Base-by-base conservation (phyloP, 495 filamentous ascomycete species). In the Podospora anserina region DNA sequence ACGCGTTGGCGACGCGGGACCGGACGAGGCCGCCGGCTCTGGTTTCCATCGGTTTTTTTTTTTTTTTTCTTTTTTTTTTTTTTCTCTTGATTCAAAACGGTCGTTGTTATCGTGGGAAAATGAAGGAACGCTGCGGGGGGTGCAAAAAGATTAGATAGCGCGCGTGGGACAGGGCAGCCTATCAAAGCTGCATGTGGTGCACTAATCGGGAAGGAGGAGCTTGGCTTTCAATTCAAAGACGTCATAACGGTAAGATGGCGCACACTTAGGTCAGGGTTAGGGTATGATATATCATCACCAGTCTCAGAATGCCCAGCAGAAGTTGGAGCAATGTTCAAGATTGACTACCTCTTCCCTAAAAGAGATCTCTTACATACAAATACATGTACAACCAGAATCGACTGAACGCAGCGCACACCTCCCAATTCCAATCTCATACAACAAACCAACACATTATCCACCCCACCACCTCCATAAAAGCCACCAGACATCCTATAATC, bases 1-100 rank as follows among this genome's bases (percentile, higher is more conserved):
- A 83, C 26, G 81, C 81, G 58, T 82, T 81, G 27, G 80, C 70
- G 15, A 83, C 75, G 49, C 81, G 80, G 5, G 69, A 65, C 23
- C 81, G 71, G 27, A 70, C 7, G 30, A 32, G 0, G 30, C 30
- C 30, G 30, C 30, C 56, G 16, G 62, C 60, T 56, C 69, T 54
- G 9, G 70, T 67, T 62, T 76, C 74, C 74, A 75, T 76, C 61
- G 30, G 32, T 26, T 20, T n/a, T 20, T 16, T 26, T 19, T 13
- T 5, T 57, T 1, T 11, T 7, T 5, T 57, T 23, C 2, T 2
- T 23, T 2, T 23, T 1, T 23, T 1, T 23, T 23, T 23, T 23
- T 23, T 23, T 1, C 23, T 23, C 23, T 23, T 23, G 23, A 23
- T 23, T 23, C 23, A 23, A 23, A 1, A 23, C 23, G 1, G 23